These are phyloP conservation scores for Coemansia sp. DNA, from an alignment of 192 early-diverging fungal species.

Conservation along the genomic window DNA sequence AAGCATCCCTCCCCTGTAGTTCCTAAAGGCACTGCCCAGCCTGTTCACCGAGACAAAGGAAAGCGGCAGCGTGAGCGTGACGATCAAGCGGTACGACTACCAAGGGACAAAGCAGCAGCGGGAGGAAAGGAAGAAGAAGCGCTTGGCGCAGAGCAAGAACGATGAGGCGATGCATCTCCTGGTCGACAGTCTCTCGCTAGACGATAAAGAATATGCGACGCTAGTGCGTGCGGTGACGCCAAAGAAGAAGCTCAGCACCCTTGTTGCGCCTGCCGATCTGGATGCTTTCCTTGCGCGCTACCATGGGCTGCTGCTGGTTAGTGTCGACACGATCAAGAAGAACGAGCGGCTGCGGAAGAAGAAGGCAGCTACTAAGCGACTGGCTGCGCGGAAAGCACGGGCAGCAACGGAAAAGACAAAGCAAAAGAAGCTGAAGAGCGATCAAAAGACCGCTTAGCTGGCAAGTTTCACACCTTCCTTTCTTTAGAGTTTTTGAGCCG, in stretches of 20 bases:
- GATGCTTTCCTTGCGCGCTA: constrained; percentile 45
- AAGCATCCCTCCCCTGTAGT: constrained; percentile 18
- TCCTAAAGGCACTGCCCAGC: constrained; percentile 33
- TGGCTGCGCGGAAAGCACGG: constrained; percentile 17
- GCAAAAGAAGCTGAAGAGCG: background rate
- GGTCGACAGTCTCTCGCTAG: constrained; percentile 33
- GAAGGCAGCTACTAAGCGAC: constrained; percentile 31
- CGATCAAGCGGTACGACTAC: constrained; percentile 47
- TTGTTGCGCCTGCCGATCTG: constrained; percentile 38
- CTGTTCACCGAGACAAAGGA: constrained; percentile 42
- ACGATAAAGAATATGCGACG: constrained; percentile 43
- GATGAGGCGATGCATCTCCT: constrained; percentile 28
- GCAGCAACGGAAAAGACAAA: constrained; percentile 16
- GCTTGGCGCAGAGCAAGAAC: constrained; percentile 1
- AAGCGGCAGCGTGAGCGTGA: constrained; percentile 30
- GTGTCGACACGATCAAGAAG: constrained; percentile 42
- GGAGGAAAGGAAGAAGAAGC: constrained; percentile 44
- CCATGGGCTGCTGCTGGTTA: constrained; percentile 39
- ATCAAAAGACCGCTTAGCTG: constrained; percentile 1
- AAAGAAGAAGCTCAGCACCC: constrained; percentile 44
- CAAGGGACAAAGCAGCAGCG: constrained; percentile 35
- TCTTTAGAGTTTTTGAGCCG: too few species aligned
- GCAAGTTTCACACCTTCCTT: background rate
- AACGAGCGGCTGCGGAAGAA: constrained; percentile 42
- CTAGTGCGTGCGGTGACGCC: constrained; percentile 39